Evolutionary conservation across 164 flowering plant species (phyloP).

Genomic region (Aristolochia fimbriata): DNA sequence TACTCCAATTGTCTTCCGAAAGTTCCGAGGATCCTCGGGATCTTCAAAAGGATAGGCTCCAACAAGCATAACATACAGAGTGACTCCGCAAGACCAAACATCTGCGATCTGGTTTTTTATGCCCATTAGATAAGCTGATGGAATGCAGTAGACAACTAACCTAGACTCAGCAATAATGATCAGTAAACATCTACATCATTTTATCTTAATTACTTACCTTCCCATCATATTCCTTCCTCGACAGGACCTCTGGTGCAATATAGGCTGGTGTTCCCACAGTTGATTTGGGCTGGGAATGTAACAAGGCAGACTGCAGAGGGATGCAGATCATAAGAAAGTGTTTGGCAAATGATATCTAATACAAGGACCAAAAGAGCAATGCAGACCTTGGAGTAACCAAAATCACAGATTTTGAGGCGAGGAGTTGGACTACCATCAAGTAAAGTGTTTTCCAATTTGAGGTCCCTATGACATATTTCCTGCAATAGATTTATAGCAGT

Average conservation of each 20-base stretch:
- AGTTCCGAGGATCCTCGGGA: slow-evolving; percentile 61
- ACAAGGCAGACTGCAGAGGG: slow-evolving; percentile 35
- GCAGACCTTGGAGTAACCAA: slow-evolving; percentile 24
- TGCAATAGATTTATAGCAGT: slow-evolving; percentile 3
- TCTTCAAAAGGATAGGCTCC: slow-evolving; percentile 75
- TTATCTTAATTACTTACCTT: slow-evolving; percentile 24
- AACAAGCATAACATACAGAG: slow-evolving; percentile 60
- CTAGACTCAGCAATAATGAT: background rate
- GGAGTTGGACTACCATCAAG: slow-evolving; percentile 25
- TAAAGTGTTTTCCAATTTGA: slow-evolving; percentile 25
- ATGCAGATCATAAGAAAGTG: background rate
- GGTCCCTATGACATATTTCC: slow-evolving; percentile 25
- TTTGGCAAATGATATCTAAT: background rate
- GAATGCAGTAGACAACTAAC: background rate
- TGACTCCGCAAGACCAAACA: slow-evolving; percentile 79
- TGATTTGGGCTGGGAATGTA: slow-evolving; percentile 71
- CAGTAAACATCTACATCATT: background rate
- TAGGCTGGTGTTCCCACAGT: slow-evolving; percentile 79
- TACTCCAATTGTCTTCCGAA: slow-evolving; percentile 54
- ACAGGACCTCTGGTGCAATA: slow-evolving; percentile 64
- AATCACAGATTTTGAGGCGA: slow-evolving; percentile 28
- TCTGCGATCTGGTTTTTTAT: slow-evolving; percentile 42
- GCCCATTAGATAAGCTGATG: background rate
- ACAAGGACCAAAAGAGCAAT: background rate
- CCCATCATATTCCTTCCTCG: slow-evolving; percentile 59